A percentile compares a stretch with the other conserved stretches of the same genome.
These are phyloP conservation scores for Pythium sukuiense DNA, from an alignment of 352 stramenopile genomes.

Conservation along the genomic window DNA sequence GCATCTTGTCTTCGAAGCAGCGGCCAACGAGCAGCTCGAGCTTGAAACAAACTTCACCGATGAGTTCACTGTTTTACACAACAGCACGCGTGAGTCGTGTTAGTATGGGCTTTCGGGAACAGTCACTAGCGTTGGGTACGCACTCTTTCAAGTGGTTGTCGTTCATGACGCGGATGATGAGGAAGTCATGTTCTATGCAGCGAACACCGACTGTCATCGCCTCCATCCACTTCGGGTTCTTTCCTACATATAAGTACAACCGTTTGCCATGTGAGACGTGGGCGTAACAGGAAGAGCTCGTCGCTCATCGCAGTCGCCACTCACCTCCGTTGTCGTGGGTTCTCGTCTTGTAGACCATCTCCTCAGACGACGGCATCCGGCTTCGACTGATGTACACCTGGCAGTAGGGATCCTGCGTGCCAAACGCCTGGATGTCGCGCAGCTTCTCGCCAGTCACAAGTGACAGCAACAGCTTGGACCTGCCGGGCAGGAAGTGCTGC, in stretches of 20 bases:
- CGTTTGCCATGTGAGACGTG: too few relatives aligned
- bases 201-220: conserved; percentile 54
- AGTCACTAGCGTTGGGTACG: conserved; percentile 13
- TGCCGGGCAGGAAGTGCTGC: conserved; percentile 72
- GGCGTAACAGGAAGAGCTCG: too few relatives aligned
- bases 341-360: conserved; percentile 69
- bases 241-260: conserved; percentile 33
- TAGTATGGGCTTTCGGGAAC: neutral
- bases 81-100: neutral
- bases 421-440: conserved; percentile 73
- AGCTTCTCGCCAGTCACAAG: conserved; percentile 72
- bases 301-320: neutral
- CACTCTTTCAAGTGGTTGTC: conserved; percentile 79
- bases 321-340: conserved; percentile 78
- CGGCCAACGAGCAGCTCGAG: conserved; percentile 65
- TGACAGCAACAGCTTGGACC: conserved; percentile 69
- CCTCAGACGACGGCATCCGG: conserved; percentile 36
- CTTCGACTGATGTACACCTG: conserved; percentile 66
- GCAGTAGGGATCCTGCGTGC: conserved; percentile 74
- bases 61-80: conserved; percentile 50
- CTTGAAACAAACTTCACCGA: conserved; percentile 68
- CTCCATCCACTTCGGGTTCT: conserved; percentile 78
- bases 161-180: conserved; percentile 81
- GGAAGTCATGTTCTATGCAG: conserved; percentile 79
- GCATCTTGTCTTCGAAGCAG: conserved; percentile 71